Conservation (phyloP, 139 green algal species). For the Edaphochlamys debaryana region DNA sequence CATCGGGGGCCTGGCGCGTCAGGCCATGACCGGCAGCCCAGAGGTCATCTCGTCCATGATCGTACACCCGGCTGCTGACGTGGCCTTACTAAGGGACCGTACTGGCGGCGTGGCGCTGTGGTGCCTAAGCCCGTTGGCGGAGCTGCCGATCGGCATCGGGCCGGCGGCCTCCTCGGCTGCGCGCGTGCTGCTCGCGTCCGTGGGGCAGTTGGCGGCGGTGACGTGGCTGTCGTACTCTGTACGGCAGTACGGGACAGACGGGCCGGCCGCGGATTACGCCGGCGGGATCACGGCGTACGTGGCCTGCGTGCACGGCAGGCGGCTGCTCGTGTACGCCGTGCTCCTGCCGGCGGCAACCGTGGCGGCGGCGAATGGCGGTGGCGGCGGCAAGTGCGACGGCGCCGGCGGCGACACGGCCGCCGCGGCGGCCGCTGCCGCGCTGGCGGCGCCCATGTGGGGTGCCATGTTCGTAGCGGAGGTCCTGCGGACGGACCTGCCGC, state of each 20-base stretch:
- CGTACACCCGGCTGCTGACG: slow-evolving; percentile 20
- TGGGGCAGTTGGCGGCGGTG: slow-evolving; percentile 34
- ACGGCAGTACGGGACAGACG: neutral
- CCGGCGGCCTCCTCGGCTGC: slow-evolving; percentile 4
- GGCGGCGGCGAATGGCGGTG: neutral
- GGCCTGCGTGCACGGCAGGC: slow-evolving; percentile 13
- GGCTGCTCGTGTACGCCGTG: slow-evolving; percentile 29
- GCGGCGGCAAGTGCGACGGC: neutral
- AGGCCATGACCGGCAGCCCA: slow-evolving; percentile 15
- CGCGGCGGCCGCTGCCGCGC: neutral
- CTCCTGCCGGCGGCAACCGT: neutral
- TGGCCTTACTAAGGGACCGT: slow-evolving; percentile 27
- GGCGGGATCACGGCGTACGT: slow-evolving; percentile 4
- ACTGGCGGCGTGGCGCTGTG: slow-evolving; percentile 47
- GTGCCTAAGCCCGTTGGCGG: slow-evolving; percentile 36
- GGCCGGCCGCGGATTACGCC: too few species aligned
- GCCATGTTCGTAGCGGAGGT: slow-evolving; percentile 20
- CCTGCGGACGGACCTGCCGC: slow-evolving; percentile 20
- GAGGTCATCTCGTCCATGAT: slow-evolving; percentile 24
- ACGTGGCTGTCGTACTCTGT: slow-evolving; percentile 6
- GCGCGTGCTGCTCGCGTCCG: slow-evolving; percentile 21
- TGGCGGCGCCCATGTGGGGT: neutral
- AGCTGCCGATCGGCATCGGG: slow-evolving; percentile 22
- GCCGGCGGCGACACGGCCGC: neutral
- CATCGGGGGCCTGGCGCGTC: neutral